Conservation (phyloP, 2,329 filamentous ascomycete genomes). For the Trichoderma brevicompactum region DNA sequence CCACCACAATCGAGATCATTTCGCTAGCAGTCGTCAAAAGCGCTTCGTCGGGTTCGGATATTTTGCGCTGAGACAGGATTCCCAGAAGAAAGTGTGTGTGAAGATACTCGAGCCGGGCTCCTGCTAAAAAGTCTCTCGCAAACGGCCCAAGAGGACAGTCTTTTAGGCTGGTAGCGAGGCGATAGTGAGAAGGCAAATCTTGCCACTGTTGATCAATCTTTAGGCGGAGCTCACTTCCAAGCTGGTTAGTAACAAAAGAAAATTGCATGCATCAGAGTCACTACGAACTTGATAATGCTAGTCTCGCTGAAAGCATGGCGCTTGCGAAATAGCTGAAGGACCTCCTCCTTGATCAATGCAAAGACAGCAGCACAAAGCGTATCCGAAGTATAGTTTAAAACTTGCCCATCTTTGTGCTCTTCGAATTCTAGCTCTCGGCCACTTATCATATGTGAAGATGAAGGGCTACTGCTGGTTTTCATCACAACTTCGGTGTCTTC, state of each 20-base stretch:
- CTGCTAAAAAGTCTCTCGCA: constrained; percentile 15
- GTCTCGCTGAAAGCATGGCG: constrained; percentile 17
- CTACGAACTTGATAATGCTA: constrained; percentile 5
- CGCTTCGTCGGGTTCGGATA: constrained; percentile 20
- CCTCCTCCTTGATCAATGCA: constrained; percentile 15
- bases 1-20: constrained; percentile 23
- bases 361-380: constrained; percentile 11
- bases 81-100: constrained; percentile 21
- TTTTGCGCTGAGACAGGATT: constrained; percentile 17
- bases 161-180: constrained; percentile 22
- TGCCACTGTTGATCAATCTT: constrained; percentile 23
- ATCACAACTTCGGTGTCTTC: background rate
- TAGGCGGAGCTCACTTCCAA: constrained; percentile 3
- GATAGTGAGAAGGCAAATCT: constrained; percentile 23
- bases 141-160: constrained; percentile 21
- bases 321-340: constrained; percentile 22
- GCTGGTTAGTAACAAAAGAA: background rate
- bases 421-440: background rate
- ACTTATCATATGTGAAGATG: background rate
- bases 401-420: background rate
- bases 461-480: background rate
- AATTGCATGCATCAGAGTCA: background rate
- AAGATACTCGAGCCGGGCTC: constrained; percentile 20
- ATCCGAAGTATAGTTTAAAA: constrained; percentile 21
- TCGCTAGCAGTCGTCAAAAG: constrained; percentile 13